phyloP scores from a whole-genome alignment of 139 green algal species.

The Coelastrella sp. region DNA sequence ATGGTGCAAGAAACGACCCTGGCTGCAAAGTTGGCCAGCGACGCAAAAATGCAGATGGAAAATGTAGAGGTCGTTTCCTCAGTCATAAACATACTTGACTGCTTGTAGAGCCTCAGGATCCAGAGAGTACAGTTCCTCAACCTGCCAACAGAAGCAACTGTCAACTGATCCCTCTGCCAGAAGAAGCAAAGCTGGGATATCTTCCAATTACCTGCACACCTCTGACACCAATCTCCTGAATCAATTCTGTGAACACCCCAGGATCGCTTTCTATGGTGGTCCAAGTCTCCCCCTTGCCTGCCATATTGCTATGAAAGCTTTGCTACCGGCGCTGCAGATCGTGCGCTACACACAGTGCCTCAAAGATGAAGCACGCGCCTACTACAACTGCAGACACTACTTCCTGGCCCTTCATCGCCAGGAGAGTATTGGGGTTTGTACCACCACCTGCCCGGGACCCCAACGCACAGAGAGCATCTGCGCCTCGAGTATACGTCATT shows the following conservation, averaged over 20 bases:
- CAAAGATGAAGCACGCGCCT: not conserved
- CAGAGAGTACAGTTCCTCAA: slow-evolving; percentile 93
- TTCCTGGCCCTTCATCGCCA: too few species aligned
- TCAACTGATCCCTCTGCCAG: too few species aligned
- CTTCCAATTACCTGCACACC: slow-evolving; percentile 92
- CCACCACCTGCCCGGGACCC: too few species aligned
- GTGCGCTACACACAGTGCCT: not conserved
- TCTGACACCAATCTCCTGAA: slow-evolving; percentile 89
- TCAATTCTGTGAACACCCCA: slow-evolving; percentile 95
- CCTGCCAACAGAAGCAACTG: slow-evolving; percentile 38
- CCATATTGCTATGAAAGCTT: slow-evolving; percentile 13
- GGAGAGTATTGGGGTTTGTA: too few species aligned
- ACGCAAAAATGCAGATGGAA: too few species aligned
- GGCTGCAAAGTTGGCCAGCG: too few species aligned
- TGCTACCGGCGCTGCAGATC: not conserved
- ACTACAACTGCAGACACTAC: too few species aligned
- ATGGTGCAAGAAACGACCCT: too few species aligned
- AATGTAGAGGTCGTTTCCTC: too few species aligned
- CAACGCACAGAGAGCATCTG: too few species aligned
- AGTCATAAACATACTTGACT: slow-evolving; percentile 45
- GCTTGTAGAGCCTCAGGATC: slow-evolving; percentile 62
- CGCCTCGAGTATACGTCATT: not conserved
- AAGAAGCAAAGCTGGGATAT: too few species aligned
- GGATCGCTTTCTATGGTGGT: slow-evolving; percentile 92
- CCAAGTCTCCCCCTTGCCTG: slow-evolving; percentile 66